phyloP scores from a whole-genome alignment of 345 rosid species.

The Ceriops zippeliana region DNA sequence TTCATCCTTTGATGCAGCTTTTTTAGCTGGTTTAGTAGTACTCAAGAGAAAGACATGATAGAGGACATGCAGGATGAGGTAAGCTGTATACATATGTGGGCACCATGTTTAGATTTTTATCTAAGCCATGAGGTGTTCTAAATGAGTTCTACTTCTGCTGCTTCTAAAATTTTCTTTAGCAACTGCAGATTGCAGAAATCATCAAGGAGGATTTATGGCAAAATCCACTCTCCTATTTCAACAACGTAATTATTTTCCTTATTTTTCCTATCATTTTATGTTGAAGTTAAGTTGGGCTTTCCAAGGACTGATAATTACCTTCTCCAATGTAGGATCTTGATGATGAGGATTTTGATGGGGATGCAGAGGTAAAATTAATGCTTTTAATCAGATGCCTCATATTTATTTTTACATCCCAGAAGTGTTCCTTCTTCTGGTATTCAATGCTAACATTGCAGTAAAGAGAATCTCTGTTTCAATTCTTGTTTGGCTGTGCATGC shows the following conservation, averaged over 20 bases:
- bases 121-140: neutral
- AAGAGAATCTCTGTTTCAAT: neutral
- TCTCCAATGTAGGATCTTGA: slow-evolving; percentile 21
- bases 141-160: neutral
- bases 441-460: neutral
- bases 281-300: neutral
- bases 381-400: neutral
- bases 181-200: slow-evolving; percentile 76
- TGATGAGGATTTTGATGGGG: slow-evolving; percentile 18
- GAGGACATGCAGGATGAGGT: slow-evolving; percentile 83
- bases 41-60: slow-evolving; percentile 48
- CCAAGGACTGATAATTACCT: neutral
- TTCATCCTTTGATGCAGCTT: slow-evolving; percentile 47
- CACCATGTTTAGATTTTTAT: neutral
- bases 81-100: slow-evolving; percentile 8
- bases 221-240: slow-evolving; percentile 83
- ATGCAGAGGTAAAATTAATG: slow-evolving; percentile 19
- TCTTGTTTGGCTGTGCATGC: neutral
- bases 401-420: neutral
- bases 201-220: slow-evolving; percentile 96
- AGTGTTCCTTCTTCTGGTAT: neutral
- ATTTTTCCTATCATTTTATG: slow-evolving; percentile 2
- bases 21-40: slow-evolving; percentile 77
- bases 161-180: neutral
- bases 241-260: slow-evolving; percentile 46